Base-by-base conservation (phyloP, 768 basidiomycete species). In the Mrakia blollopis region DNA sequence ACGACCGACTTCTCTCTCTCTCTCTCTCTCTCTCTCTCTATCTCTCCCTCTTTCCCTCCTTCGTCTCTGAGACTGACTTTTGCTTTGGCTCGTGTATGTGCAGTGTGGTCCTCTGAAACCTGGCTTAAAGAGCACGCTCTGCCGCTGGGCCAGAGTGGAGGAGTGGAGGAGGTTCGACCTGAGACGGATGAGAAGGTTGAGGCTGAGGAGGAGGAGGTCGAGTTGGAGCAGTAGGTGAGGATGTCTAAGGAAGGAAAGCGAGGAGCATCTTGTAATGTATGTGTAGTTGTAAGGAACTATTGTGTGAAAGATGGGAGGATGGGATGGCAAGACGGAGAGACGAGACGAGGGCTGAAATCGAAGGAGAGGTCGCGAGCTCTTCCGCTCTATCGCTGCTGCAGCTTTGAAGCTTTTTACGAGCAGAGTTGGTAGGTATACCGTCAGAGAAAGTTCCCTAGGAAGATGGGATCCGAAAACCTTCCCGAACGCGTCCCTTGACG, bases 191-290 rank as follows among this genome's bases (percentile, higher is more conserved):
- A 71, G 37, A 44, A 68, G 65, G 63, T 37, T 8, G 39, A 25
- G 37, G 32, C 14, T 28, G 65, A 68, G 65, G 65, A 25, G 28
- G 57, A 57, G 28, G 37, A 47, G 47, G 47, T 50, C 5, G 69
- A 47, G 69, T 50, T 50, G 44, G 69, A 71, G 44, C 69, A 71
- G 69, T 71, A 47, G 69, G n/a, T 13, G 41, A 11, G n/a, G 25
- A n/a, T 47, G 41, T n/a, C n/a, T n/a, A 44, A 14, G 44, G n/a
- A 52, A 69, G 65, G 2, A 25, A 37, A 28, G 35, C 21, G 14
- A 4, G 62, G 16, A n/a, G 32, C 2, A 9, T 18, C 18, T 6
- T 32, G 37, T 65, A 39, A 65, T 65, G 10, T 32, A 65, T 30
- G 32, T 32, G 37, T 32, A 39, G 63, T 65, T 35, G 63, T 32